phyloP scores from a whole-genome alignment of 371 early-diverging fungal genomes.

The Syncephalastrum racemosum region DNA sequence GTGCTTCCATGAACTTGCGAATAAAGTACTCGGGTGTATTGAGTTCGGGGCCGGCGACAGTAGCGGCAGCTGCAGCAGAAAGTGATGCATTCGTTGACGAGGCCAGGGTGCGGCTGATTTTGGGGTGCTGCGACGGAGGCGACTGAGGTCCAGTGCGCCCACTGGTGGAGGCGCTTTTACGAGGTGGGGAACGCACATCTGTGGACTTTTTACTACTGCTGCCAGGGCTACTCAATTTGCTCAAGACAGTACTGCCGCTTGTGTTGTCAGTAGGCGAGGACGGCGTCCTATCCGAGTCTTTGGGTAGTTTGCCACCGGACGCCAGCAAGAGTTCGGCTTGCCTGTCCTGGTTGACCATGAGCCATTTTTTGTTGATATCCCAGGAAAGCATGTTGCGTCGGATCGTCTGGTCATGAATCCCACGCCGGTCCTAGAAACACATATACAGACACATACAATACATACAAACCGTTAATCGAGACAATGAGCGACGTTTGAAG shows the following conservation, averaged over 20 bases:
- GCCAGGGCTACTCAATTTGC: no score
- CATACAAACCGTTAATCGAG: not conserved
- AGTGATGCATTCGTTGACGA: slow-evolving; percentile 5
- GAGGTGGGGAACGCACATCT: no score
- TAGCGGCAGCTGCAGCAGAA: slow-evolving; percentile 18
- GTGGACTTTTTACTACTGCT: no score
- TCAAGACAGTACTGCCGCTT: no score
- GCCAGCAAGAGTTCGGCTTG: slow-evolving; percentile 33
- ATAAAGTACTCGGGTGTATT: slow-evolving; percentile 46
- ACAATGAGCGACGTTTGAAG: not conserved
- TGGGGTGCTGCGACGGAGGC: no score
- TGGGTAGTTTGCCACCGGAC: slow-evolving; percentile 10
- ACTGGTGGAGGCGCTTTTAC: no score
- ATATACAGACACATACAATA: not conserved
- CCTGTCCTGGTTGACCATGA: slow-evolving; percentile 44
- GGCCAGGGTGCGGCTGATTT: not conserved
- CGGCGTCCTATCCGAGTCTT: not conserved
- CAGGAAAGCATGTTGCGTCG: slow-evolving; percentile 29
- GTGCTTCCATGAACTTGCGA: slow-evolving; percentile 47
- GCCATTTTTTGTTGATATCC: slow-evolving; percentile 44
- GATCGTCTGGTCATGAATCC: slow-evolving; percentile 31
- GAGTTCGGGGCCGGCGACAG: slow-evolving; percentile 22
- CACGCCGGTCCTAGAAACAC: slow-evolving; percentile 24
- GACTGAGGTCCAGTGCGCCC: no score
- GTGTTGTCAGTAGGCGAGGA: not conserved